A percentile compares a stretch with the other conserved stretches of the same genome.
Conservation (phyloP, 2,329 filamentous ascomycete species). For the Neurospora sp. region DNA sequence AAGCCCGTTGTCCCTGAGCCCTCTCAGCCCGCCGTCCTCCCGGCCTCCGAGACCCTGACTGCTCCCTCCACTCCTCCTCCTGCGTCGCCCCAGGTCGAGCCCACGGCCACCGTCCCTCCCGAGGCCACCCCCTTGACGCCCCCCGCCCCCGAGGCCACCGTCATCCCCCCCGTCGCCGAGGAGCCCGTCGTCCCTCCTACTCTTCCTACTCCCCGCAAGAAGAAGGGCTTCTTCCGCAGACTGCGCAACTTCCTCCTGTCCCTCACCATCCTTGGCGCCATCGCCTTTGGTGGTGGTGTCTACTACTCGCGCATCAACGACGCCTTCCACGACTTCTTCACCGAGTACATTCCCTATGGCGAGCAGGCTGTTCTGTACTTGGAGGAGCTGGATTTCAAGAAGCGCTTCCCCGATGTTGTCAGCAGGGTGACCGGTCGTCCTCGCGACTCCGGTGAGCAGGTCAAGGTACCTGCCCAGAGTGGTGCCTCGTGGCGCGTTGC, state of each 20-base stretch:
- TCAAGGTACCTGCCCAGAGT: conserved; percentile 78
- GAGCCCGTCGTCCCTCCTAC: conserved; percentile 28
- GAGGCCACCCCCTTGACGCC: conserved; percentile 32
- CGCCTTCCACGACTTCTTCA: conserved; percentile 98
- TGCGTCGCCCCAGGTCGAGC: conserved; percentile 24
- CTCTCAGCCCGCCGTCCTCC: conserved; percentile 41
- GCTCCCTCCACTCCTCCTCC: conserved; percentile 35
- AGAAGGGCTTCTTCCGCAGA: conserved; percentile 60
- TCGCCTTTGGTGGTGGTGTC: conserved; percentile 79
- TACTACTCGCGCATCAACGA: conserved; percentile 91
- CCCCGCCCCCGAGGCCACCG: conserved; percentile 26
- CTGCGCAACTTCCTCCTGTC: conserved; percentile 71
- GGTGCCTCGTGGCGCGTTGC: conserved; percentile 74
- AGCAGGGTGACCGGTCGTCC: conserved; percentile 38
- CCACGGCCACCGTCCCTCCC: conserved; percentile 27
- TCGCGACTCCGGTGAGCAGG: conserved; percentile 53
- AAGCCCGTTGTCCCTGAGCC: conserved; percentile 36
- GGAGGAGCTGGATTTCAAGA: conserved; percentile 88
- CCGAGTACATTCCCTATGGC: conserved; percentile 88
- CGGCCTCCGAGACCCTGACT: conserved; percentile 42
- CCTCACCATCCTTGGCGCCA: conserved; percentile 62
- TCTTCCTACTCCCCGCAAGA: conserved; percentile 22
- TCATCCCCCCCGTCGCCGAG: conserved; percentile 21
- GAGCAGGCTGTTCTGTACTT: conserved; percentile 93
- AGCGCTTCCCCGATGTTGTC: conserved; percentile 56